Evolutionary conservation across 2,329 filamentous ascomycete species (phyloP).

Genomic region (Trichophyton verrucosum): DNA sequence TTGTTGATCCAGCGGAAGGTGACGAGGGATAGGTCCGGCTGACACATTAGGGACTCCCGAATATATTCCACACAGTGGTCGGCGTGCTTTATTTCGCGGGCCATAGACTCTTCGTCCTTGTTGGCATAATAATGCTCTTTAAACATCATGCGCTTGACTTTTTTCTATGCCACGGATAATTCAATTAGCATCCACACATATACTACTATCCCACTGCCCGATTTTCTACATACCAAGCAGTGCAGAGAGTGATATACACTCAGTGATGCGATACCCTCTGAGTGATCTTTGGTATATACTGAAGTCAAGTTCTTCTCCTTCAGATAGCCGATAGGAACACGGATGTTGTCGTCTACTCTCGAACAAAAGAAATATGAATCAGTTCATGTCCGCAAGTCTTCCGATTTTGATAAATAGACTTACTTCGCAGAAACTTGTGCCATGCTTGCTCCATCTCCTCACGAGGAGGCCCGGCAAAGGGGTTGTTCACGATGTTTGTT

Average conservation of each 20-base stretch:
- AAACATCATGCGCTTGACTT: neutral
- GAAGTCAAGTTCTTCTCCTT: neutral
- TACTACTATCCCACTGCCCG: too few relatives aligned
- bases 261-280: neutral
- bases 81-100: neutral
- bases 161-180: neutral
- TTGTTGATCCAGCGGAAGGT: conserved; percentile 1
- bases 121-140: neutral
- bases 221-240: neutral
- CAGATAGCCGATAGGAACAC: neutral
- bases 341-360: neutral
- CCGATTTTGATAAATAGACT: neutral
- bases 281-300: neutral
- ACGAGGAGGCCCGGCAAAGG: neutral
- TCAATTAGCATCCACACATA: neutral
- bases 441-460: neutral
- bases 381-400: neutral
- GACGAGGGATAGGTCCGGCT: neutral
- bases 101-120: neutral
- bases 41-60: neutral
- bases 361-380: neutral
- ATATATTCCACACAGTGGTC: conserved; percentile 1
- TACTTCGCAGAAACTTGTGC: neutral
- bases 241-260: neutral
- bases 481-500: neutral